phyloP scores from a whole-genome alignment of 2,329 filamentous ascomycete species.

The Fusarium odoratissimum region DNA sequence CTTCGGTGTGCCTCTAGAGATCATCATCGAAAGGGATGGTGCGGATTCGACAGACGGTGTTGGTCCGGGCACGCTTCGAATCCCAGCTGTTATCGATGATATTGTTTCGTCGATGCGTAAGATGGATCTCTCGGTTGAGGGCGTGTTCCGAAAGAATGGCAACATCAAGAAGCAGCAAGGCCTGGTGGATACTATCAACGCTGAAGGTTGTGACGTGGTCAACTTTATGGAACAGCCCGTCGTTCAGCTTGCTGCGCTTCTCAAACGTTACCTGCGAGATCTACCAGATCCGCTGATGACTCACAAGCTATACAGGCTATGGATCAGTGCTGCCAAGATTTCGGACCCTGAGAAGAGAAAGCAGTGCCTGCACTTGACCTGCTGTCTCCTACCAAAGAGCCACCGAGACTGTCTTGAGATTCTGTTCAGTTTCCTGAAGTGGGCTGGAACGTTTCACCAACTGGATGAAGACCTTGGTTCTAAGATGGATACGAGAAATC shows the following conservation, averaged over 20 bases:
- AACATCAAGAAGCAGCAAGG: slow-evolving; percentile 96
- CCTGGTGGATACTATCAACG: slow-evolving; percentile 86
- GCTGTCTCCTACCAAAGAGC: slow-evolving; percentile 90
- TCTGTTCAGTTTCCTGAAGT: slow-evolving; percentile 94
- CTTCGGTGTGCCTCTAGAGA: slow-evolving; percentile 89
- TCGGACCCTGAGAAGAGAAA: slow-evolving; percentile 82
- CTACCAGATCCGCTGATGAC: slow-evolving; percentile 95
- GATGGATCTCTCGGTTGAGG: slow-evolving; percentile 99
- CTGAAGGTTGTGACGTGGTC: slow-evolving; percentile 84
- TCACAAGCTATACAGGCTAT: slow-evolving; percentile 91
- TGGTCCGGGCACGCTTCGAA: slow-evolving; percentile 87
- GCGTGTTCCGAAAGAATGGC: slow-evolving; percentile 98
- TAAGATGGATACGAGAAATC: slow-evolving; percentile 98
- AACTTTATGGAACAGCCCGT: slow-evolving; percentile 90
- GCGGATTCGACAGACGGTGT: slow-evolving; percentile 98
- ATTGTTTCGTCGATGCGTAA: slow-evolving; percentile 94
- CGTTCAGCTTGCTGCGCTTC: slow-evolving; percentile 90
- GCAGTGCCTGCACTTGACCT: slow-evolving; percentile 88
- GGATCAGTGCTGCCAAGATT: slow-evolving; percentile 91
- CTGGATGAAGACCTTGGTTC: slow-evolving; percentile 96
- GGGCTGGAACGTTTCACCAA: slow-evolving; percentile 96
- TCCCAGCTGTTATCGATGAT: slow-evolving; percentile 95
- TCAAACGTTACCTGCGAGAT: slow-evolving; percentile 95
- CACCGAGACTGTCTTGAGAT: slow-evolving; percentile 96
- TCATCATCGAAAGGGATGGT: slow-evolving; percentile 91